Conservation (phyloP, 2,329 filamentous ascomycete genomes). For the Talaromyces sp. region DNA sequence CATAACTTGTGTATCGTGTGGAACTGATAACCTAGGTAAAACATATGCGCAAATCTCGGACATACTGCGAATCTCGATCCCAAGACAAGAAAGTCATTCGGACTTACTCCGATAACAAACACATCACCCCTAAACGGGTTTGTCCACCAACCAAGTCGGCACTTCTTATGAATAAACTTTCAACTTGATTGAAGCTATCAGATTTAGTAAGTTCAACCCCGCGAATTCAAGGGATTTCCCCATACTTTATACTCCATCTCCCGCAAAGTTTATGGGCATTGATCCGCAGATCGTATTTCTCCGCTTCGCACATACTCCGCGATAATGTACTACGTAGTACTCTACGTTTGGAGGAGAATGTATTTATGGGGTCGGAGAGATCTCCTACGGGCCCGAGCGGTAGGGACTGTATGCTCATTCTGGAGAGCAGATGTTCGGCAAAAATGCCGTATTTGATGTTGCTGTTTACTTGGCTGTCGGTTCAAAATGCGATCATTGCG, state of each 20-base stretch:
- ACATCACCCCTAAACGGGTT: background rate
- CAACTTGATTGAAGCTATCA: background rate
- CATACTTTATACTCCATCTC: background rate
- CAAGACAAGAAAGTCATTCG: background rate
- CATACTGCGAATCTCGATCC: background rate
- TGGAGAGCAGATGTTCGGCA: background rate
- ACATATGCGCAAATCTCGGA: background rate
- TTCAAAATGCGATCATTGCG: background rate
- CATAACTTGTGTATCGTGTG: too few species aligned
- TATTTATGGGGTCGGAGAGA: background rate
- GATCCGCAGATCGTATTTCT: background rate
- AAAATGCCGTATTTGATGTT: background rate
- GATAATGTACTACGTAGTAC: background rate
- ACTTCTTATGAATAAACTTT: background rate
- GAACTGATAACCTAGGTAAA: background rate
- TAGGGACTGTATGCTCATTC: background rate
- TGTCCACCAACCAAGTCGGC: background rate
- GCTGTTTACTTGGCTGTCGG: background rate
- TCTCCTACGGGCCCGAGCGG: background rate
- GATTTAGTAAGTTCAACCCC: background rate
- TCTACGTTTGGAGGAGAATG: too few species aligned
- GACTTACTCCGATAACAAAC: background rate
- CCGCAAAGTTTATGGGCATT: background rate
- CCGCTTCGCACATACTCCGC: background rate
- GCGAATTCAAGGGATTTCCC: background rate